Percentiles rank a stretch among this genome's conserved stretches.
phyloP scores from a whole-genome alignment of 1,139 yeast genomes.

The Yamadazyma dendronema region DNA sequence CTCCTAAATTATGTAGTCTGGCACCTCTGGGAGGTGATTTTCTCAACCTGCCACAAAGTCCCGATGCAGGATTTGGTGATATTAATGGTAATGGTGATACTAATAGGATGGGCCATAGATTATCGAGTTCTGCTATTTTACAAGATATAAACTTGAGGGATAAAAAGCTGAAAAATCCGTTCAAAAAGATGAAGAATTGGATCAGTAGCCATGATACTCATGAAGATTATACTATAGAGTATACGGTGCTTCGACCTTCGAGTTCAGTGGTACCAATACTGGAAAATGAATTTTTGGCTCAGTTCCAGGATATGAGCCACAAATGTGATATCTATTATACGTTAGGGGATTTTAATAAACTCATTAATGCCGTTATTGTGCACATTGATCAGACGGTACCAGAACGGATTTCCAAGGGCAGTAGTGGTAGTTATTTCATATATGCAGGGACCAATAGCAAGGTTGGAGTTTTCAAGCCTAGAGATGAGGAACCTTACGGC shows the following conservation, averaged over 20 bases:
- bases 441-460: conserved; percentile 10
- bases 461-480: conserved; percentile 72
- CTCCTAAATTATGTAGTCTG: not conserved
- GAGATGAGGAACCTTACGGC: conserved; percentile 81
- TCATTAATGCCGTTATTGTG: conserved; percentile 21
- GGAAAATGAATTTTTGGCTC: conserved; percentile 17
- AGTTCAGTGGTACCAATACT: conserved; percentile 17
- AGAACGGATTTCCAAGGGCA: conserved; percentile 58
- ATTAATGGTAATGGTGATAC: not conserved
- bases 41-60: not conserved
- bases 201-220: conserved; percentile 5
- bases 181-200: conserved; percentile 10
- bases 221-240: conserved; percentile 24
- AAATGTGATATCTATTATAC: conserved; percentile 17
- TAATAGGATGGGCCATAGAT: not conserved
- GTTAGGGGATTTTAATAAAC: conserved; percentile 19
- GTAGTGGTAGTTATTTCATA: conserved; percentile 71
- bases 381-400: conserved; percentile 37
- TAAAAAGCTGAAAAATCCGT: not conserved
- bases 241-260: conserved; percentile 25
- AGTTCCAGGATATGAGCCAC: conserved; percentile 11
- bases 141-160: not conserved
- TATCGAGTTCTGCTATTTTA: not conserved
- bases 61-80: not conserved
- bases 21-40: not conserved